Conservation (phyloP, 352 stramenopile genomes). For the Stramenopiles sp. region DNA sequence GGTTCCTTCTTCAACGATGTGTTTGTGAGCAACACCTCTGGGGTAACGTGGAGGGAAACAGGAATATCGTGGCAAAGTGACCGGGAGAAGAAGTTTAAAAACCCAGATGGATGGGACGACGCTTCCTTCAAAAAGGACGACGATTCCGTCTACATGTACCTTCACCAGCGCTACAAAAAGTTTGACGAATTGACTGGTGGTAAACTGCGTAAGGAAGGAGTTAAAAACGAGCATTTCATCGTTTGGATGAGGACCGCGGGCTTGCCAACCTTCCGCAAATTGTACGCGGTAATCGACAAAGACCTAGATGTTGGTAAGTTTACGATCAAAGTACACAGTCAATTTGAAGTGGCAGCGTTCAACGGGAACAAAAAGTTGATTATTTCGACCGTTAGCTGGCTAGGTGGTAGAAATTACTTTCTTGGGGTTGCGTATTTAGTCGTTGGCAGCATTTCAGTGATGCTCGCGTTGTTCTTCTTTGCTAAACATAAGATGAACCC, state of each 20-base stretch:
- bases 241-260: constrained; percentile 97
- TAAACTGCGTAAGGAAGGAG: constrained; percentile 38
- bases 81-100: constrained; percentile 79
- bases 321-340: constrained; percentile 59
- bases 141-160: neutral
- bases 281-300: constrained; percentile 93
- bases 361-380: constrained; percentile 86
- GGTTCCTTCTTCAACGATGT: constrained; percentile 7
- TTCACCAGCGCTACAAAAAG: neutral
- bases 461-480: constrained; percentile 78
- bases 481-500: constrained; percentile 81
- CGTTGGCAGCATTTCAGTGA: constrained; percentile 75
- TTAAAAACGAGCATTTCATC: constrained; percentile 98
- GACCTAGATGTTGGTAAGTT: constrained; percentile 22
- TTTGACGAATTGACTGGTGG: constrained; percentile 10
- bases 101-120: constrained; percentile 36
- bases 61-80: constrained; percentile 92
- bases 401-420: constrained; percentile 87
- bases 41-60: constrained; percentile 35
- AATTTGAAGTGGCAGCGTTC: constrained; percentile 86
- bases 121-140: neutral
- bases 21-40: neutral
- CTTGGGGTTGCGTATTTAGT: constrained; percentile 85
- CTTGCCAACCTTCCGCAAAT: constrained; percentile 93
- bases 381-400: constrained; percentile 80